Conservation (phyloP, 345 rosid species). For the Nephelium lappaceum region DNA sequence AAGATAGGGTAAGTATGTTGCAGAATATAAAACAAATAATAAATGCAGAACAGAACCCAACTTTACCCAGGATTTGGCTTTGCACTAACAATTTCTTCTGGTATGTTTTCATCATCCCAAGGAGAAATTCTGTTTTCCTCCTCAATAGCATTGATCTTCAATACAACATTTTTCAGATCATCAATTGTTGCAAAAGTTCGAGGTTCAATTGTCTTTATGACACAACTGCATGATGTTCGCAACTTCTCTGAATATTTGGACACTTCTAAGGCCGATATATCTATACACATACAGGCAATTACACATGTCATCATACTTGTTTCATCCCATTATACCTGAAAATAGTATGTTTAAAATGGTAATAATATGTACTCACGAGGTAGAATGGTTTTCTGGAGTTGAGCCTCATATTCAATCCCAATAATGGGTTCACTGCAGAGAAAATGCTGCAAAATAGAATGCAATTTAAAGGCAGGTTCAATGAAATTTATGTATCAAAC, state of each 20-base stretch:
- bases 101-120: constrained; percentile 86
- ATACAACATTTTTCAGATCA: constrained; percentile 56
- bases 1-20: background rate
- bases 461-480: constrained; percentile 4
- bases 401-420: constrained; percentile 87
- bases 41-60: constrained; percentile 20
- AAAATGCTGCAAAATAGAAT: constrained; percentile 48
- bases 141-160: constrained; percentile 63
- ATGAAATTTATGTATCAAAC: constrained; percentile 2
- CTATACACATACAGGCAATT: constrained; percentile 39
- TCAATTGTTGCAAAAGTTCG: constrained; percentile 64
- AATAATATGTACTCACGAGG: constrained; percentile 64
- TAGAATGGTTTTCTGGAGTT: constrained; percentile 83
- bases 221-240: constrained; percentile 70
- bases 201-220: constrained; percentile 84
- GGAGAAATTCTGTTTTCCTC: constrained; percentile 60
- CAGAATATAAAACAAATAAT: constrained; percentile 2
- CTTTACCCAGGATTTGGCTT: constrained; percentile 82
- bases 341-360: background rate
- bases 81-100: constrained; percentile 73
- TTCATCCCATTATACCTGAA: constrained; percentile 1
- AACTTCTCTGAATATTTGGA: constrained; percentile 78
- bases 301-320: constrained; percentile 3
- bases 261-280: constrained; percentile 76
- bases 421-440: constrained; percentile 79